Percentiles rank a stretch among this genome's conserved stretches.
Conservation (phyloP, 2,329 filamentous ascomycete genomes). For the Fusarium dlaminii region DNA sequence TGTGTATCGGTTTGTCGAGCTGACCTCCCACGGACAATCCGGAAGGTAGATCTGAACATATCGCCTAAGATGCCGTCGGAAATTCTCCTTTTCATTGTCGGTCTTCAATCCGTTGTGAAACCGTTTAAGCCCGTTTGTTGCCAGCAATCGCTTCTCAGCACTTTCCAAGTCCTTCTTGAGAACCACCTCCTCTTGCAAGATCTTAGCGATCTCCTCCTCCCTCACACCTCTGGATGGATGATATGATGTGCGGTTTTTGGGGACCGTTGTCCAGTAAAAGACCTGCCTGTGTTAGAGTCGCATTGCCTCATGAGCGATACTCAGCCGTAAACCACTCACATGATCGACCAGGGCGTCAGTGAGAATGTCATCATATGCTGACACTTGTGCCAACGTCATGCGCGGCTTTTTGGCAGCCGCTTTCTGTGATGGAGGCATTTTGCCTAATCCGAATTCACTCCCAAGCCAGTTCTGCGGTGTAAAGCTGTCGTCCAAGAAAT, state of each 20-base stretch:
- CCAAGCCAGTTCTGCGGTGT: background rate
- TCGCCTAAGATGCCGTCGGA: conserved; percentile 83
- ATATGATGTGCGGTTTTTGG: conserved; percentile 91
- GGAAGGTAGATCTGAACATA: conserved; percentile 94
- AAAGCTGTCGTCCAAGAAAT: background rate
- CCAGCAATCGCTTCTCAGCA: conserved; percentile 78
- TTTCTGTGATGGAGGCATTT: conserved; percentile 51
- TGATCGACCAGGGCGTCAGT: conserved; percentile 96
- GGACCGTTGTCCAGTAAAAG: conserved; percentile 96
- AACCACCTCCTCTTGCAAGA: conserved; percentile 73
- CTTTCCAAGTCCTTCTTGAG: conserved; percentile 75
- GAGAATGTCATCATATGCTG: conserved; percentile 93
- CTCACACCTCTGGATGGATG: conserved; percentile 82
- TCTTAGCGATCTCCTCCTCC: conserved; percentile 68
- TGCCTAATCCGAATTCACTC: background rate
- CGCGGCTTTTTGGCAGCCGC: conserved; percentile 68
- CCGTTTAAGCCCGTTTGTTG: conserved; percentile 76
- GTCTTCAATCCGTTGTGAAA: conserved; percentile 75
- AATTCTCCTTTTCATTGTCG: conserved; percentile 85
- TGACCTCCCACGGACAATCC: conserved; percentile 93
- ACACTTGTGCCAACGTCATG: conserved; percentile 86
- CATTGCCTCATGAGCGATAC: conserved; percentile 5
- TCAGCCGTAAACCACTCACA: conserved; percentile 64
- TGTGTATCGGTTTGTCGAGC: conserved; percentile 92
- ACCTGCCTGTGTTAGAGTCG: conserved; percentile 58